Conservation (phyloP, 192 early-diverging fungal species). For the Gaertneriomyces semiglobifer region DNA sequence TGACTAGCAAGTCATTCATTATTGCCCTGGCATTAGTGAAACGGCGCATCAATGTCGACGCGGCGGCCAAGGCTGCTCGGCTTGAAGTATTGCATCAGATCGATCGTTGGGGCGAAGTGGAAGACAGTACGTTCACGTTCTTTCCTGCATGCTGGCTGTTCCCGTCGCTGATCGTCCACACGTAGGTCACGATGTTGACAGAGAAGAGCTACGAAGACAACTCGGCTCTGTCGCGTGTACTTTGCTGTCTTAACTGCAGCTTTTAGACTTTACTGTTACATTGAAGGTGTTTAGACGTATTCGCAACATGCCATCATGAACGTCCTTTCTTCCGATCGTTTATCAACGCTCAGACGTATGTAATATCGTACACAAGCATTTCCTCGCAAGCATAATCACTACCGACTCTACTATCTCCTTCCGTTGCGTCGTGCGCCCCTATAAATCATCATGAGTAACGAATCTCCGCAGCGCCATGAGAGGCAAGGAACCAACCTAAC, state of each 20-base stretch:
- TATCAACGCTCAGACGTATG: no score
- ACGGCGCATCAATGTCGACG: slow-evolving; percentile 65
- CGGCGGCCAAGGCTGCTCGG: slow-evolving; percentile 73
- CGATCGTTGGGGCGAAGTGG: slow-evolving; percentile 85
- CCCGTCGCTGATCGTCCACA: background rate
- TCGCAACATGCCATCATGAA: no score
- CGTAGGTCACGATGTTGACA: slow-evolving; percentile 69
- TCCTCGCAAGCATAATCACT: no score
- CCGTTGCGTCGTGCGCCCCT: no score
- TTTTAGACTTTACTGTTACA: no score
- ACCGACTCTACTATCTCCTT: no score
- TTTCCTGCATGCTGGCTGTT: background rate
- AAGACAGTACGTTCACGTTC: slow-evolving; percentile 60
- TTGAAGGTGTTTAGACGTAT: no score
- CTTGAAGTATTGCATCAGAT: slow-evolving; percentile 87
- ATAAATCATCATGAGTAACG: no score
- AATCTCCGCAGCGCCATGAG: no score
- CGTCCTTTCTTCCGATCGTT: no score
- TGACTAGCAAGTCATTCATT: slow-evolving; percentile 87
- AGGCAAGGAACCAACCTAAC: no score
- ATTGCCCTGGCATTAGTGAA: slow-evolving; percentile 86
- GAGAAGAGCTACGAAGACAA: slow-evolving; percentile 65
- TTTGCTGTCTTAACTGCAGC: background rate
- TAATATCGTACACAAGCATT: no score
- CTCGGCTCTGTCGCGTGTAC: slow-evolving; percentile 69